phyloP scores from a whole-genome alignment of 306 rosid genomes.

The Herpetospermum pedunculosum region DNA sequence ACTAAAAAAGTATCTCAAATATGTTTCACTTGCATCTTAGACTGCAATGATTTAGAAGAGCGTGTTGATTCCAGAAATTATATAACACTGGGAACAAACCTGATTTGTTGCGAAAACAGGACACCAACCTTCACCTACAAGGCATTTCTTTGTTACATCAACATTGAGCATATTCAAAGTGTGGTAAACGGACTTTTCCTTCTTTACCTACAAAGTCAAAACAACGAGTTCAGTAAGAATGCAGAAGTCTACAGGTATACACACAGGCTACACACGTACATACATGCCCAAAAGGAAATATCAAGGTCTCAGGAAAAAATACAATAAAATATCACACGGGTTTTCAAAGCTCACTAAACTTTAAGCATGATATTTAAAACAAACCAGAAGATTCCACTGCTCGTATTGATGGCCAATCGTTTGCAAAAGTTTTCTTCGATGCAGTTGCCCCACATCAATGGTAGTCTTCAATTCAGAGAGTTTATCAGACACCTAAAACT shows the following conservation, averaged over 20 bases:
- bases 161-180: constrained; percentile 82
- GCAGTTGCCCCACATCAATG: constrained; percentile 59
- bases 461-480: constrained; percentile 71
- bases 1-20: constrained; percentile 3
- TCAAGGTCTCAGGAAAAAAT: not conserved
- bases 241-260: constrained; percentile 9
- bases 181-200: constrained; percentile 64
- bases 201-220: constrained; percentile 44
- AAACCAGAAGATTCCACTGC: constrained; percentile 71
- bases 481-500: constrained; percentile 56
- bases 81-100: constrained; percentile 28
- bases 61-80: not conserved
- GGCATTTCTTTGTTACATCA: constrained; percentile 78
- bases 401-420: constrained; percentile 57
- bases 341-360: constrained; percentile 12
- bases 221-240: constrained; percentile 13
- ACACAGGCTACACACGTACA: not conserved
- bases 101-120: constrained; percentile 63
- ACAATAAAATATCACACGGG: not conserved
- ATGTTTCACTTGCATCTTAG: not conserved
- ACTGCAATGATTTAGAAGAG: not conserved
- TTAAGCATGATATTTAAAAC: constrained; percentile 17
- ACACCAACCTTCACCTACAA: constrained; percentile 90
- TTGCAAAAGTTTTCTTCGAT: constrained; percentile 45
- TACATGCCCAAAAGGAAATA: not conserved